Conservation (phyloP, 2,329 filamentous ascomycete species). For the Curvularia eragrostidis region DNA sequence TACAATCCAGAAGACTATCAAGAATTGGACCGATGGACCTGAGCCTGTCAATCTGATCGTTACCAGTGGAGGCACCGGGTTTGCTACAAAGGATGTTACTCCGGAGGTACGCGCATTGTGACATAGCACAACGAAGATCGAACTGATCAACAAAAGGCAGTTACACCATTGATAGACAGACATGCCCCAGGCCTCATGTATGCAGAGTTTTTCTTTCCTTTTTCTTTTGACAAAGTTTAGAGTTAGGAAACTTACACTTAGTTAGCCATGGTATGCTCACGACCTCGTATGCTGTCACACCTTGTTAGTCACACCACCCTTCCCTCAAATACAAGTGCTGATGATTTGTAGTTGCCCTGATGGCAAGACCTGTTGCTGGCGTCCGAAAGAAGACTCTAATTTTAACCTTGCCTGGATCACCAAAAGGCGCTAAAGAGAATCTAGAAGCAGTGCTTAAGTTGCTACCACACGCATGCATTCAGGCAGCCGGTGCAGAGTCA, state of each 20-base stretch:
- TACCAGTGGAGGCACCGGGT: conserved; percentile 92
- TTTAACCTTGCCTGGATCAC: conserved; percentile 89
- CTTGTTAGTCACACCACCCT: conserved; percentile 69
- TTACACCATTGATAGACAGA: conserved; percentile 79
- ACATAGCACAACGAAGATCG: not conserved
- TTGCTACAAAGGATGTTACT: conserved; percentile 82
- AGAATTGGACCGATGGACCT: conserved; percentile 73
- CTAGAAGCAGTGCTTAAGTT: conserved; percentile 85
- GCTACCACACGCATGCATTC: conserved; percentile 92
- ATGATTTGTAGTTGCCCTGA: conserved; percentile 77
- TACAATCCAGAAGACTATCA: conserved; percentile 77
- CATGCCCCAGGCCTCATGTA: conserved; percentile 85
- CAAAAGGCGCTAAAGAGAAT: conserved; percentile 94
- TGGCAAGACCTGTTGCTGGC: conserved; percentile 92
- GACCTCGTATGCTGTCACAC: conserved; percentile 82
- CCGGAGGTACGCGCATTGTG: conserved; percentile 71
- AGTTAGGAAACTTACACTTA: conserved; percentile 19
- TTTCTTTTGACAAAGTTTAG: not conserved
- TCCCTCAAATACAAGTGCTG: conserved; percentile 16
- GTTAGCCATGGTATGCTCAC: conserved; percentile 87
- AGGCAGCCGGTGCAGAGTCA: conserved; percentile 84
- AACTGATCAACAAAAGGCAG: conserved; percentile 62
- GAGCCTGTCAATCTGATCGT: conserved; percentile 74
- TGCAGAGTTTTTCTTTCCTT: conserved; percentile 41
- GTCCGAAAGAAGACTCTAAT: conserved; percentile 82